phyloP scores from a whole-genome alignment of 192 early-diverging fungal species.

The Coemansia aciculifera region DNA sequence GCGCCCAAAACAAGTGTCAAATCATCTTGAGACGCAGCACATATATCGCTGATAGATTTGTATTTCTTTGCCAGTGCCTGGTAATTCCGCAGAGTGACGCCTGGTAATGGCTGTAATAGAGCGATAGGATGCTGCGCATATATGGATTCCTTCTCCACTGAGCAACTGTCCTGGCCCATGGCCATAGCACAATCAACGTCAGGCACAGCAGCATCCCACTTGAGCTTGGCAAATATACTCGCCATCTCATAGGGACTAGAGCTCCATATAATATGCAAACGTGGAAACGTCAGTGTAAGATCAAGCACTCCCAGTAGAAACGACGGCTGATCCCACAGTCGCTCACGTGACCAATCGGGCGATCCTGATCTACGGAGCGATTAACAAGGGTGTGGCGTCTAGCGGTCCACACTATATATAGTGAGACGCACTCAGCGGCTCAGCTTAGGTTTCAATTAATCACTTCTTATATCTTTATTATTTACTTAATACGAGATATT shows the following conservation, averaged over 20 bases:
- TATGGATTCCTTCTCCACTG: conserved; percentile 63
- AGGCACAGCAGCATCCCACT: conserved; percentile 76
- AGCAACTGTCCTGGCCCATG: conserved; percentile 64
- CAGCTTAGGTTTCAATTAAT: too few species aligned
- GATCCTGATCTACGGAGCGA: too few species aligned
- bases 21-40: conserved; percentile 51
- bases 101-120: conserved; percentile 79
- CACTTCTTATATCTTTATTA: too few species aligned
- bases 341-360: too few species aligned
- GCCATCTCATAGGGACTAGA: conserved; percentile 81
- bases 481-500: too few species aligned
- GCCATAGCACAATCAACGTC: conserved; percentile 64
- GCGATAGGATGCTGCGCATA: conserved; percentile 74
- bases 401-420: too few species aligned
- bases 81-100: conserved; percentile 82
- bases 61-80: conserved; percentile 69
- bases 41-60: conserved; percentile 64
- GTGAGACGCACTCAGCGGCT: too few species aligned
- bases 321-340: too few species aligned
- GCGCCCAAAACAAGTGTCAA: conserved; percentile 61
- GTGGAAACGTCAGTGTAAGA: conserved; percentile 69
- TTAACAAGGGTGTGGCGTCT: too few species aligned
- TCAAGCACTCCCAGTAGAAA: too few species aligned
- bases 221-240: conserved; percentile 88
- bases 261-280: conserved; percentile 84